Percentiles rank a stretch among this genome's conserved stretches.
Conservation (phyloP, 352 stramenopile species). For the Pythium vanterpoolii region DNA sequence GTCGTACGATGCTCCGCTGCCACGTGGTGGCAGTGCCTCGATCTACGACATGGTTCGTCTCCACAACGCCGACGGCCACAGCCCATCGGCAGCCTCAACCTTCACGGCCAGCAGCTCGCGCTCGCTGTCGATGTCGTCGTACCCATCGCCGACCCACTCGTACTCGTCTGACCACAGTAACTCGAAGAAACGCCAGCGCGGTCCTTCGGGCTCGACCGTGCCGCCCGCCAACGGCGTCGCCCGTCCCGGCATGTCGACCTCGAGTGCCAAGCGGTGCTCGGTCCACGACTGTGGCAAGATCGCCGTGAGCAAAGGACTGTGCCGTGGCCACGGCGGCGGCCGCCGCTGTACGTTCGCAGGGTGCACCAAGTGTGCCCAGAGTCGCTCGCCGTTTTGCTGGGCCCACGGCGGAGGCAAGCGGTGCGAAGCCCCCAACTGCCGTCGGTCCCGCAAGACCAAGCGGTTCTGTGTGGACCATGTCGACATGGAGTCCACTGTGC, state of each 20-base stretch:
- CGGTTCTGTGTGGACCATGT: slow-evolving; percentile 77
- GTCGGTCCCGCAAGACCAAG: slow-evolving; percentile 70
- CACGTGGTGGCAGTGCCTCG: background rate
- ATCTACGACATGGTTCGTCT: slow-evolving; percentile 23
- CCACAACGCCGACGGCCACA: slow-evolving; percentile 4
- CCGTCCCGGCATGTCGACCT: slow-evolving; percentile 31
- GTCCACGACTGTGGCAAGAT: slow-evolving; percentile 70
- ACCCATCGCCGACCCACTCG: slow-evolving; percentile 20
- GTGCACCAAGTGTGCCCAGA: slow-evolving; percentile 76
- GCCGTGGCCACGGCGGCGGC: slow-evolving; percentile 67
- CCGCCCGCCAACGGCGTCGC: slow-evolving; percentile 12
- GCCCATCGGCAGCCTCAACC: no score
- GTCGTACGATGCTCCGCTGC: background rate
- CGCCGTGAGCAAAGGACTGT: slow-evolving; percentile 68
- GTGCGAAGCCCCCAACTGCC: slow-evolving; percentile 65
- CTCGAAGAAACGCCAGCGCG: slow-evolving; percentile 45
- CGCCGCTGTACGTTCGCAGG: slow-evolving; percentile 56
- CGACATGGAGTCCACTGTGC: slow-evolving; percentile 51
- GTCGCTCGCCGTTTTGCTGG: slow-evolving; percentile 71
- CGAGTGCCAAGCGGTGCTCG: slow-evolving; percentile 63
- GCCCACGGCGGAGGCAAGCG: slow-evolving; percentile 69
- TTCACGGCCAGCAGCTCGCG: slow-evolving; percentile 5
- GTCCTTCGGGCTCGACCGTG: slow-evolving; percentile 16
- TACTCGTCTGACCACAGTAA: slow-evolving; percentile 2
- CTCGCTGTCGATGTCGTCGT: slow-evolving; percentile 7